phyloP scores from a whole-genome alignment of 78 protist species.

The Dictyostelium citrinum region DNA sequence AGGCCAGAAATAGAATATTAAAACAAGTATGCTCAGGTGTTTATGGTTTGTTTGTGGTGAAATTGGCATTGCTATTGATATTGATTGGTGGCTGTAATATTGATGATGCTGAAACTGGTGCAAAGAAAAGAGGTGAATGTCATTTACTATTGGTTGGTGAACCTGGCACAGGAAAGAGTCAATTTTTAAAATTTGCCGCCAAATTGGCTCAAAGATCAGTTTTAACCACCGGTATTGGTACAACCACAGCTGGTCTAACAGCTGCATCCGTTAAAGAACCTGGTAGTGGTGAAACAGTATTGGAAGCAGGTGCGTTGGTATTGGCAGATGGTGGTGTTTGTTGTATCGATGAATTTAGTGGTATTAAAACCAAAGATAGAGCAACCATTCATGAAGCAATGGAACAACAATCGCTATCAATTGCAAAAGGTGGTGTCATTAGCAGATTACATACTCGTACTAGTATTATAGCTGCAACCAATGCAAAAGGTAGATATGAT shows the following conservation, averaged over 20 bases:
- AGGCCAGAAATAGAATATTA: slow-evolving; percentile 76
- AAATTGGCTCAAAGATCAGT: slow-evolving; percentile 90
- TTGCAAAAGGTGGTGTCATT: slow-evolving; percentile 98
- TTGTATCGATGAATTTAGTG: slow-evolving; percentile 98
- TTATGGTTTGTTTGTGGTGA: slow-evolving; percentile 88
- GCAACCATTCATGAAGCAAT: slow-evolving; percentile 97
- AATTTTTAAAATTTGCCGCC: slow-evolving; percentile 93
- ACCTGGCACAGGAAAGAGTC: slow-evolving; percentile 95
- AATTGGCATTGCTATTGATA: slow-evolving; percentile 89
- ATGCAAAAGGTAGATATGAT: slow-evolving; percentile 91
- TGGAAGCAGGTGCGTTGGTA: slow-evolving; percentile 99
- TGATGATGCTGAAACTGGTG: slow-evolving; percentile 19
- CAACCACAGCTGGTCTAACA: slow-evolving; percentile 79
- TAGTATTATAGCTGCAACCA: slow-evolving; percentile 93
- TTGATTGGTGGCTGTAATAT: slow-evolving; percentile 94
- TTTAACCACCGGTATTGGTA: slow-evolving; percentile 96
- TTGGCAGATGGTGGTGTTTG: slow-evolving; percentile 99
- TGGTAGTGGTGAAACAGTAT: slow-evolving; percentile 85
- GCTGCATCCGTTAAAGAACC: slow-evolving; percentile 75
- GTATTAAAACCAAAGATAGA: slow-evolving; percentile 91
- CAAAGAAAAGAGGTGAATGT: slow-evolving; percentile 91
- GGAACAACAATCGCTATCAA: slow-evolving; percentile 99
- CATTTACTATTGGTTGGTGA: slow-evolving; percentile 98
- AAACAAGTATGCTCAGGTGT: slow-evolving; percentile 81
- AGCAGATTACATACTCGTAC: slow-evolving; percentile 93